These are phyloP conservation scores for Patellaria atrata DNA, from an alignment of 495 filamentous ascomycete species.

Conservation along the genomic window DNA sequence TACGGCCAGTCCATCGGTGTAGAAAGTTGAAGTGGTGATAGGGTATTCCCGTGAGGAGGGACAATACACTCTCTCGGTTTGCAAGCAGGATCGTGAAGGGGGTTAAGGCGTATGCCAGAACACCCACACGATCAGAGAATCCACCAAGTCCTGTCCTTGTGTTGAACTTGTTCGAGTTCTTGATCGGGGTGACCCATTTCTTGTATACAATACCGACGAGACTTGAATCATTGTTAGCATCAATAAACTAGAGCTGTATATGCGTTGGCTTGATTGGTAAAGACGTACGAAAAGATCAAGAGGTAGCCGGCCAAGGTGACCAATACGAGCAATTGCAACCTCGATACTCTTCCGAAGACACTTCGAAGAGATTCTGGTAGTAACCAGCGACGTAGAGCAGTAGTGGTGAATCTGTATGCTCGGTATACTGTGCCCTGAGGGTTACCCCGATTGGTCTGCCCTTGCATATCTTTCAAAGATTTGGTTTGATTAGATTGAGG, in stretches of 20 bases:
- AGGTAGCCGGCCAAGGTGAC: conserved; percentile 38
- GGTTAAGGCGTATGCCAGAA: conserved; percentile 51
- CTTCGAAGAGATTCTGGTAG: conserved; percentile 24
- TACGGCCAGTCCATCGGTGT: conserved; percentile 49
- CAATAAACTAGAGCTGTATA: background rate
- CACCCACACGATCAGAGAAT: conserved; percentile 47
- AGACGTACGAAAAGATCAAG: conserved; percentile 38
- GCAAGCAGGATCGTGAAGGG: conserved; percentile 46
- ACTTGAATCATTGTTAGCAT: conserved; percentile 4
- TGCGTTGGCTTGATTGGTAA: too few relatives aligned
- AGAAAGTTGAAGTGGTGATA: conserved; percentile 59
- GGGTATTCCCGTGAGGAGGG: conserved; percentile 45
- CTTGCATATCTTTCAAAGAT: too few relatives aligned
- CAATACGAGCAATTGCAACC: conserved; percentile 37
- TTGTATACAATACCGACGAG: conserved; percentile 44
- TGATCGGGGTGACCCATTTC: conserved; percentile 45
- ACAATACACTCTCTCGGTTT: conserved; percentile 45
- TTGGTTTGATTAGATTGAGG: too few relatives aligned
- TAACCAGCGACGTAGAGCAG: conserved; percentile 21
- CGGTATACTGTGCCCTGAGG: conserved; percentile 10
- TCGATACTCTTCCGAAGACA: conserved; percentile 29
- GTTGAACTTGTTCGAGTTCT: conserved; percentile 32
- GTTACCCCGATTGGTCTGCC: too few relatives aligned
- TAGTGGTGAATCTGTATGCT: background rate
- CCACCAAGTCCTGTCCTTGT: conserved; percentile 44